phyloP scores from a whole-genome alignment of 768 basidiomycete species.

The Amanita inopinata region DNA sequence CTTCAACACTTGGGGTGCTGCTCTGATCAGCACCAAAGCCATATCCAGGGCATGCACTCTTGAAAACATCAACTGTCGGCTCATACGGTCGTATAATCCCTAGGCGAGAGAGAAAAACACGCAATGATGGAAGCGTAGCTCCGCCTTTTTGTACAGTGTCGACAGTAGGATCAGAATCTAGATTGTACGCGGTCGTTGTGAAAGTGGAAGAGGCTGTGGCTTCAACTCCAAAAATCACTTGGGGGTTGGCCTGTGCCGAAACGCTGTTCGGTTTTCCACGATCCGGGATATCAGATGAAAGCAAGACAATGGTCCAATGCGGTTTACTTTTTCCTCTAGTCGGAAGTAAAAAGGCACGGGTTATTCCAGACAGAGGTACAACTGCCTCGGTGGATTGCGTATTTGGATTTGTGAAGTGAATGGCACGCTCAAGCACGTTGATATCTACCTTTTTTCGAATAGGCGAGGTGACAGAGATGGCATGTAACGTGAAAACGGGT shows the following conservation, averaged over 20 bases:
- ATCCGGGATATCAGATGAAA: slow-evolving; percentile 45
- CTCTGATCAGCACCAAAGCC: slow-evolving; percentile 27
- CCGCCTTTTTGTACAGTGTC: slow-evolving; percentile 38
- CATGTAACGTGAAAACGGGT: slow-evolving; percentile 49
- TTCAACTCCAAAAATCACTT: slow-evolving; percentile 67
- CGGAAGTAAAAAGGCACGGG: slow-evolving; percentile 61
- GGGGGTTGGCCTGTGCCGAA: slow-evolving; percentile 29
- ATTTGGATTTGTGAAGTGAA: slow-evolving; percentile 43
- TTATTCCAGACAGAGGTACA: slow-evolving; percentile 38
- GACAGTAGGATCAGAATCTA: slow-evolving; percentile 17
- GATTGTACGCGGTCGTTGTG: slow-evolving; percentile 31
- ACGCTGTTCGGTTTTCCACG: slow-evolving; percentile 26
- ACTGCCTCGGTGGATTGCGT: slow-evolving; percentile 40
- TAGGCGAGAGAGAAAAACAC: slow-evolving; percentile 42
- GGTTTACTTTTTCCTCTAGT: slow-evolving; percentile 64
- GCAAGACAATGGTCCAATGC: slow-evolving; percentile 64
- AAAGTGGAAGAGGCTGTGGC: slow-evolving; percentile 38
- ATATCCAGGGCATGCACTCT: slow-evolving; percentile 36
- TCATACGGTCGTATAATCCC: slow-evolving; percentile 29
- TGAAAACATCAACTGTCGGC: slow-evolving; percentile 44
- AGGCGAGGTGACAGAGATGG: slow-evolving; percentile 63
- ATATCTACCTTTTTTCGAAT: slow-evolving; percentile 71
- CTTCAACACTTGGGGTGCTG: slow-evolving; percentile 55
- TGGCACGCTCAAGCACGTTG: slow-evolving; percentile 37
- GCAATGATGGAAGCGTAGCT: slow-evolving; percentile 39